Evolutionary conservation across 2,329 filamentous ascomycete genomes (phyloP), one percentile per base, ranked within the genome.

Genomic region (Fusarium sp.): DNA sequence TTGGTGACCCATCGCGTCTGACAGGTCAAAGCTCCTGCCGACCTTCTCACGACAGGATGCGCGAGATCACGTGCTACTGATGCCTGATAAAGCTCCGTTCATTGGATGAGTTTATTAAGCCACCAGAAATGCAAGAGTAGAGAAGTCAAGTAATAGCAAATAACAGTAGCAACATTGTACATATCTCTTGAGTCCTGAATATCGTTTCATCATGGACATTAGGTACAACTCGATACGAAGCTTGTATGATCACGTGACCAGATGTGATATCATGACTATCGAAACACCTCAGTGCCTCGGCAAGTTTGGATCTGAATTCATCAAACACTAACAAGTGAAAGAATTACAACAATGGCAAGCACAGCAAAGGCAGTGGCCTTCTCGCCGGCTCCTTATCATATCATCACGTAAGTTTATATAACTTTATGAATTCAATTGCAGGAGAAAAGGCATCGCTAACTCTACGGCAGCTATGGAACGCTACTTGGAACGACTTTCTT

Each of bases 401-500:
- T 95, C 67, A 84, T 95, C 69, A 90, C 90, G 91, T 94, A 86
- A 70, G 76, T 73, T 83, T 79, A 29, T 31, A n/a, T 39, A 25
- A 53, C 18, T 29, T 39, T n/a, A 4, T 62, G 44, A 29, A 38
- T 33, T 52, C 29, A 29, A 31, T 53, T n/a, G 58, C 33, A 39
- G 31, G 17, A 14, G 22, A 36, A 44, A 33, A 31, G 50, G 33
- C 20, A 25, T 20, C 45, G 66, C 76, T 79, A 70, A 80, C 67
- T 57, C 39, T n/a, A 50, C 56, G 20, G 50, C 75, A 96, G 94
- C 79, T 97, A 97, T 83, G 94, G 94, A 73, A 94, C 94, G 25
- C 88, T 98, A 54, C 86, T 98, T 18, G 96, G 96, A 72, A 92
- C 92, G 33, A 93, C 94, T 42, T 87, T 97, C 81, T 98, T 94